Percentiles rank a stretch among this genome's conserved stretches.
These are phyloP conservation scores for Nemania serpens DNA, from an alignment of 2,329 filamentous ascomycete species.

Conservation along the genomic window DNA sequence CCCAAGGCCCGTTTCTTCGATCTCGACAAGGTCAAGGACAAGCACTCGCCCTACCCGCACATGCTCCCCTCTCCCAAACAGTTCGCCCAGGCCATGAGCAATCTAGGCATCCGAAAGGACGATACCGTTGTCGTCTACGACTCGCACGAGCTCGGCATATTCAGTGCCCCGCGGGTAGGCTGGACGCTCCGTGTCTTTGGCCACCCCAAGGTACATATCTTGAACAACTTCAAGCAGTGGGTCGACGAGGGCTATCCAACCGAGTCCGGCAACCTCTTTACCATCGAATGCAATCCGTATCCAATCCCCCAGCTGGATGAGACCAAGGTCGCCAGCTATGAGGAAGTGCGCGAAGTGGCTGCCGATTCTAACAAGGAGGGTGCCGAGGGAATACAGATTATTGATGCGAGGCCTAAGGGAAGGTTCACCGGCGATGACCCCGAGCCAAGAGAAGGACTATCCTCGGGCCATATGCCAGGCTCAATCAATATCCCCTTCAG, in stretches of 20 bases:
- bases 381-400: slow-evolving; percentile 79
- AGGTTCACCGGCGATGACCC: slow-evolving; percentile 82
- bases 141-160: slow-evolving; percentile 86
- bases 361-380: slow-evolving; percentile 81
- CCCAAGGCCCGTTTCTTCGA: slow-evolving; percentile 95
- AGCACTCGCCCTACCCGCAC: slow-evolving; percentile 87
- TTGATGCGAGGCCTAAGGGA: slow-evolving; percentile 82
- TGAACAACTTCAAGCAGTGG: slow-evolving; percentile 98
- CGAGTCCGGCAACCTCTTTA: slow-evolving; percentile 77
- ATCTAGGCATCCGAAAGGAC: slow-evolving; percentile 82
- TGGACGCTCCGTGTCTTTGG: slow-evolving; percentile 95
- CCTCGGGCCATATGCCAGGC: slow-evolving; percentile 90
- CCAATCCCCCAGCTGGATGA: slow-evolving; percentile 65
- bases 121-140: slow-evolving; percentile 96
- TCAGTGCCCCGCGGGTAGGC: slow-evolving; percentile 88
- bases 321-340: slow-evolving; percentile 75
- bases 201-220: slow-evolving; percentile 81
- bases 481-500: slow-evolving; percentile 82
- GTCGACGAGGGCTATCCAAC: slow-evolving; percentile 80
- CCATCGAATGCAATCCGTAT: slow-evolving; percentile 67
- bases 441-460: slow-evolving; percentile 83
- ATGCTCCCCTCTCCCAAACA: slow-evolving; percentile 85
- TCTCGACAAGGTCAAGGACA: slow-evolving; percentile 88
- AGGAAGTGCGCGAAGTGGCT: slow-evolving; percentile 79
- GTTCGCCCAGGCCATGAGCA: slow-evolving; percentile 87